These are phyloP conservation scores for Boletus reticuloceps DNA, from an alignment of 768 basidiomycete genomes.

Conservation along the genomic window DNA sequence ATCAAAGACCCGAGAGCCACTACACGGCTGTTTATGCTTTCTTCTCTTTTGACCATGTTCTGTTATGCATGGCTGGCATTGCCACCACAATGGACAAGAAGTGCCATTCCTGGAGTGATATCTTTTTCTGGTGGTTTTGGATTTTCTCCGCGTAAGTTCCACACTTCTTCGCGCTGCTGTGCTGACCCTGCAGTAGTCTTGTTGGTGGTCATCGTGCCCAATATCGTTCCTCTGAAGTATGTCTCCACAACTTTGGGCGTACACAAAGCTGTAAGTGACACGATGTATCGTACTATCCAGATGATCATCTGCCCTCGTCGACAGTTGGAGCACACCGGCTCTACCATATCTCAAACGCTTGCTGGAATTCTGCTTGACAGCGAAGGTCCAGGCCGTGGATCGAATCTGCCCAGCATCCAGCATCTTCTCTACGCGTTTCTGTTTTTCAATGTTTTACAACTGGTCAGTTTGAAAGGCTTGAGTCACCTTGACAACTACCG, in stretches of 20 bases:
- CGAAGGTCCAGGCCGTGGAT: neutral
- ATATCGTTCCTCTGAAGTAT: constrained; percentile 66
- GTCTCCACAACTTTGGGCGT: constrained; percentile 76
- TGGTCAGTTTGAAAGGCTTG: constrained; percentile 49
- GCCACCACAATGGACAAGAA: constrained; percentile 54
- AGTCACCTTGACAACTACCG: constrained; percentile 46
- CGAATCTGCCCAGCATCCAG: constrained; percentile 36
- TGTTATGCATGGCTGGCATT: constrained; percentile 68
- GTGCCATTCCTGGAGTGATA: constrained; percentile 59
- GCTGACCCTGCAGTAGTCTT: constrained; percentile 45
- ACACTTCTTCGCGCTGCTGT: neutral
- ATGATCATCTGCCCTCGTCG: neutral
- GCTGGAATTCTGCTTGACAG: constrained; percentile 67
- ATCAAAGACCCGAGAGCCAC: constrained; percentile 57
- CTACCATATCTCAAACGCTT: constrained; percentile 69
- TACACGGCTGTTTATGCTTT: constrained; percentile 53
- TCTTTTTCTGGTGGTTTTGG: constrained; percentile 69
- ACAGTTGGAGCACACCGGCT: constrained; percentile 73
- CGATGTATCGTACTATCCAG: neutral
- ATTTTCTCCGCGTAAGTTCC: constrained; percentile 57
- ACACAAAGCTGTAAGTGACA: constrained; percentile 65
- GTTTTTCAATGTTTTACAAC: constrained; percentile 54
- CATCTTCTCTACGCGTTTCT: constrained; percentile 57
- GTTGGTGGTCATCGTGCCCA: constrained; percentile 71
- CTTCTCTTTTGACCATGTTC: constrained; percentile 56